Conservation (phyloP, 108 stramenopile genomes). For the Nannochloropsis granulata region DNA sequence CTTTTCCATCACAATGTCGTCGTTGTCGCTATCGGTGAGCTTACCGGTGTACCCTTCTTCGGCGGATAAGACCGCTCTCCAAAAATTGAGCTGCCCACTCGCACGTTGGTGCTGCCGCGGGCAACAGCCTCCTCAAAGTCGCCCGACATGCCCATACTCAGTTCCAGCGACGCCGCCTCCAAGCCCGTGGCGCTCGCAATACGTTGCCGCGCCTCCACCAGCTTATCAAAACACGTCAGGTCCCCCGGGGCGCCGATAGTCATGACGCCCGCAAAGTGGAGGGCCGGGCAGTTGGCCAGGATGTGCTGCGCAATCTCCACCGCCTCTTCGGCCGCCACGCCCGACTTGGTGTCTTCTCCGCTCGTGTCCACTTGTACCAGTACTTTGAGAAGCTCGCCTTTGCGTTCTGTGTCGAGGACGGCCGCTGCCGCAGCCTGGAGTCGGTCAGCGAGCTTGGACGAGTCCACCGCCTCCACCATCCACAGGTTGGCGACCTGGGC, state of each 20-base stretch:
- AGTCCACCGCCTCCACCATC: slow-evolving; percentile 72
- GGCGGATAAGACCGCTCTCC: slow-evolving; percentile 73
- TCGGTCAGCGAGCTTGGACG: slow-evolving; percentile 74
- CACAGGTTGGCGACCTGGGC: slow-evolving; percentile 49
- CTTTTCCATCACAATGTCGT: not conserved
- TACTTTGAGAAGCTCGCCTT: slow-evolving; percentile 12
- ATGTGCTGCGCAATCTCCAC: slow-evolving; percentile 44
- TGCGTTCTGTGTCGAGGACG: not conserved
- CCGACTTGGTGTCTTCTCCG: slow-evolving; percentile 85
- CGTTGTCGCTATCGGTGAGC: too few species aligned
- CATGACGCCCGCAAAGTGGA: slow-evolving; percentile 82
- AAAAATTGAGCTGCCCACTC: slow-evolving; percentile 93
- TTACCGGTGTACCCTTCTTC: not conserved
- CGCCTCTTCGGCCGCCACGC: slow-evolving; percentile 50
- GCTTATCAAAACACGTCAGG: slow-evolving; percentile 54
- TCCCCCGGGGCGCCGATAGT: slow-evolving; percentile 92
- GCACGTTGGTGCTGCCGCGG: slow-evolving; percentile 71
- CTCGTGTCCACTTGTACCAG: slow-evolving; percentile 89
- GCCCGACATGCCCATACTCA: slow-evolving; percentile 97
- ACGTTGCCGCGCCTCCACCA: slow-evolving; percentile 8
- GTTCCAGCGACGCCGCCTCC: slow-evolving; percentile 44
- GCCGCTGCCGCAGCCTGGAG: slow-evolving; percentile 31
- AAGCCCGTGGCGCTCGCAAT: not conserved
- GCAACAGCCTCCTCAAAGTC: slow-evolving; percentile 89
- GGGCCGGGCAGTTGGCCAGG: slow-evolving; percentile 45